A percentile compares a stretch with the other conserved stretches of the same genome.
Conservation (phyloP, 148 eudicot species). For the Talinum fruticosum region DNA sequence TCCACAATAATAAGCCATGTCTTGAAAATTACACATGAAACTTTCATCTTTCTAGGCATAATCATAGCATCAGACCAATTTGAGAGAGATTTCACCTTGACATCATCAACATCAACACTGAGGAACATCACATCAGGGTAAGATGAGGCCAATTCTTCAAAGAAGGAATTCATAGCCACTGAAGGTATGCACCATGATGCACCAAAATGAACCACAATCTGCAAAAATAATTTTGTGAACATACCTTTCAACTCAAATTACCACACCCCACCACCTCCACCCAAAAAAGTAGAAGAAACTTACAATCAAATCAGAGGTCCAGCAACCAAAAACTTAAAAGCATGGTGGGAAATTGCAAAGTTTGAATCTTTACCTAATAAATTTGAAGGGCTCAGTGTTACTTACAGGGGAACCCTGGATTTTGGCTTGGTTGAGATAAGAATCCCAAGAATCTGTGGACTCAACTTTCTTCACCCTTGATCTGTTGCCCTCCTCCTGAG, state of each 20-base stretch:
- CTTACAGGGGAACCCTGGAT: constrained; percentile 54
- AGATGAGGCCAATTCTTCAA: constrained; percentile 55
- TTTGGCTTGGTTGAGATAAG: constrained; percentile 41
- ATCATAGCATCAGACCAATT: not conserved
- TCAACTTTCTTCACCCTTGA: constrained; percentile 45
- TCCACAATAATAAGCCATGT: not conserved
- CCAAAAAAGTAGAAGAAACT: not conserved
- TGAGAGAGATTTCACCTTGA: constrained; percentile 40
- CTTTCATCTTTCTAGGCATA: not conserved
- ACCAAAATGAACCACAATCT: constrained; percentile 77
- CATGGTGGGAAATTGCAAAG: not conserved
- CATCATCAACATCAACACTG: constrained; percentile 62
- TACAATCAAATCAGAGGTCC: not conserved
- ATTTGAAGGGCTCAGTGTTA: not conserved
- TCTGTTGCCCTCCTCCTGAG: constrained; percentile 25
- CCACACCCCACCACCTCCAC: not conserved
- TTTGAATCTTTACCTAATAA: not conserved
- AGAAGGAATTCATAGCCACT: constrained; percentile 57
- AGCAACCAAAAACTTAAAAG: not conserved
- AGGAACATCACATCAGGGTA: constrained; percentile 48
- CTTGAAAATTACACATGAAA: not conserved
- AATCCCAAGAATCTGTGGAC: constrained; percentile 55
- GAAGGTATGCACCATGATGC: constrained; percentile 90
- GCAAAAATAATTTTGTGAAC: not conserved
- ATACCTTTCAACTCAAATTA: not conserved